Base-by-base conservation (phyloP, 2,329 filamentous ascomycete species). In the Monosporascus sp. region DNA sequence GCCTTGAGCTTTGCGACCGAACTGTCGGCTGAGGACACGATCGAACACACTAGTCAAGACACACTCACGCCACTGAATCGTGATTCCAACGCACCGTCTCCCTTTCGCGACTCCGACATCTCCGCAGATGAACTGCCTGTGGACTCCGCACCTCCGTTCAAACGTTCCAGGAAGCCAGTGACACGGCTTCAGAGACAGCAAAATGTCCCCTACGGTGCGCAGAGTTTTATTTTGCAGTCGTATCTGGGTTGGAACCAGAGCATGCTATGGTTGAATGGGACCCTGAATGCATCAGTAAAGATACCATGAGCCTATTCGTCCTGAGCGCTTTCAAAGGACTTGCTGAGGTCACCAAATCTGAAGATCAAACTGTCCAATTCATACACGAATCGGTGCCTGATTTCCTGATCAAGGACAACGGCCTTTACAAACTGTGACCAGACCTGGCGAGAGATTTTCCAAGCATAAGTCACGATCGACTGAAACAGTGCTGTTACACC, bases 301-400 rank as follows among this genome's bases (percentile, higher is more conserved):
- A 63, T 0, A 54, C 52, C 1, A 70, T 76, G 46, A 50, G 58
- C 0, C 62, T 54, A 3, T 75, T 68, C 37, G 66, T 80, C 0
- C 60, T 74, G 0, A 66, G 66, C 43, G 72, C 64, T 0, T 82
- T 78, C 0, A 82, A 81, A 57, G 79, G 80, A 0, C 65, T 83
- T 7, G 72, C 72, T 0, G 77, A 81, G 50, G 55, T 73, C 1
- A 74, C 72, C 0, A 70, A 61, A 14, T 58, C 63, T 0, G 61
- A 66, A 9, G 1, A 24, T 0, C 57, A 61, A 0, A 72, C 59
- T 0, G 73, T 81, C 1, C 79, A 82, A 53, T 82, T 81, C 59
- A 80, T 80, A 5, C 77, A 81, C 41, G 76, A 79, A 55, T 77
- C 77, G 0, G 74, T 80, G 0, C 61, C 68, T 1, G 77, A 80